Evolutionary conservation across 352 stramenopile genomes (phyloP), one percentile per base, ranked within the genome.

Genomic region (Albugo laibachii): DNA sequence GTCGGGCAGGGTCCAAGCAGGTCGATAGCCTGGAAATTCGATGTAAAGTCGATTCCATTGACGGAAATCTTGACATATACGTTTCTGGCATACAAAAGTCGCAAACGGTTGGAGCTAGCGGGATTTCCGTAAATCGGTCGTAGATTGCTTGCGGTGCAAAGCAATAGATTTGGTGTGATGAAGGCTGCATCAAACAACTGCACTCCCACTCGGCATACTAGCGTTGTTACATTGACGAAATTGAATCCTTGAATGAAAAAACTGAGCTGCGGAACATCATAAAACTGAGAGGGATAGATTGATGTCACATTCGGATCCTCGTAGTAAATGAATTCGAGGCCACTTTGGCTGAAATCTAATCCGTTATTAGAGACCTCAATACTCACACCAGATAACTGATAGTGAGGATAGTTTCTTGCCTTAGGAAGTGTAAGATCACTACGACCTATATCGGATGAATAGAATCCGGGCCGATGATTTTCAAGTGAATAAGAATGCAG

Each of bases 351-450:
- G 48, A 91, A 98, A 48, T 98, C 92, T 55, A 97, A 84, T 12
- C 83, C 80, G 55, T 98, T 98, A 53, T 95, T 97, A 16, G 82
- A 95, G 0, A 97, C 73, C 51, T 98, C 92, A 2, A 98, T 57
- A 0, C 70, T 67, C 5, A 97, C 83, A 10, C 97, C 53, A n/a
- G 80, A 78, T 4, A 65, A 73, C 11, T 73, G 62, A 49, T 93
- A 93, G 47, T 91, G 69, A 1, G 88, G 89, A 50, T 95, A 96
- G 45, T 82, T 76, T 42, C 93, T 72, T 0, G 70, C 63, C 4
- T 61, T 56, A 2, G 81, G 80, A 42, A 95, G 95, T 24, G 3
- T 31, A 12, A 96, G 54, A 27, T 79, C 72, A 3, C 65, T 54
- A n/a, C 62, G 85, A 0, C 63, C 70, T 20, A 67, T 61, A 11